Base-by-base conservation (phyloP, 768 basidiomycete genomes). In the Collybiopsis luxurians region DNA sequence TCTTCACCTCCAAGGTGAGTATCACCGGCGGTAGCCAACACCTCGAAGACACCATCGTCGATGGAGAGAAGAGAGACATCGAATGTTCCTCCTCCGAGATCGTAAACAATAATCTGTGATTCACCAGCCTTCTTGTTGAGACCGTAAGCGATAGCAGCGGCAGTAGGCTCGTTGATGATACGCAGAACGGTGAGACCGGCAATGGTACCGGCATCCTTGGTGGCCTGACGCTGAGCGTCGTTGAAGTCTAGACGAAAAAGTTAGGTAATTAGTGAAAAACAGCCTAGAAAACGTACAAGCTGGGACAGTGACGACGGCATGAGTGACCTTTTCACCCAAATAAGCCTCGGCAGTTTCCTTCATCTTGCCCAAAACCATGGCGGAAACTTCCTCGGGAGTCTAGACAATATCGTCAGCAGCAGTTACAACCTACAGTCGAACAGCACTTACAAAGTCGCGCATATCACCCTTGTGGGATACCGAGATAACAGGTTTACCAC, bases 281-380 rank as follows among this genome's bases (percentile, higher is more conserved):
- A 36, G 27, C 4, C 2, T 12, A 23, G 46, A 13, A 24, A 21
- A 74, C 87, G 60, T 59, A 90, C 89, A 97, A 55, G 95, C 95
- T 46, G 96, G 96, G 71, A 98, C 96, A 48, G 96, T 98, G 70
- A 98, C 92, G 49, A 98, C 95, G 58, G 96, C 95, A 72, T 98
- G 92, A 59, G 94, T 94, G 70, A 98, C 95, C 73, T 92, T 90
- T 67, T 93, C 84, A 66, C 95, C 95, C 58, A 98, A 90, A 76
- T 96, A 98, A 17, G 95, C 90, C 81, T 98, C 96, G 56, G 96
- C 96, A 26, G 94, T 98, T 79, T 98, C 96, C 83, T 97, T 98
- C 96, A 98, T 98, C 82, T 98, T 98, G 59, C 73, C 78, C 55
- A 98, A 79, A 65, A 98, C 82, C 96, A 98, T 98, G 57, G 96